Base-by-base conservation (phyloP, 2,329 filamentous ascomycete species). In the Fusarium aywerte region DNA sequence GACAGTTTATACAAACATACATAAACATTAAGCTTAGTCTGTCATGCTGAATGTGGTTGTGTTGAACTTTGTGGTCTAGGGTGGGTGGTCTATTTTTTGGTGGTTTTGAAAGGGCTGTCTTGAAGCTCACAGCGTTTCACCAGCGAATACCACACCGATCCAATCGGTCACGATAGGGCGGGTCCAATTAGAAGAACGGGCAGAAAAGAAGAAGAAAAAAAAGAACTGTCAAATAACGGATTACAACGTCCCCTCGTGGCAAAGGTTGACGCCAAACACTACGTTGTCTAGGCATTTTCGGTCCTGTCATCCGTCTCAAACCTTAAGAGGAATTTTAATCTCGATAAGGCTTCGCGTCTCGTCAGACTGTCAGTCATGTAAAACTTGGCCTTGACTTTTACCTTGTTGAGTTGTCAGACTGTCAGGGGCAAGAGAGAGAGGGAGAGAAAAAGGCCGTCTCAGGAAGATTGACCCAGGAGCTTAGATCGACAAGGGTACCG, bases 41-140 rank as follows among this genome's bases (percentile, higher is more conserved):
- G 13, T 27, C 16, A 35, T 25, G 21, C 49, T 39, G 18, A 12
- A 43, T 6, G 7, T 29, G 10, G 36, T 18, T 5, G n/a, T n/a
- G n/a, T n/a, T n/a, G n/a, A n/a, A n/a, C n/a, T n/a, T n/a, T 6
- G 7, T 29, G 10, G 36, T 18, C 4, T 13, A 50, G 23, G 36
- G 32, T 58, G 27, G 12, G 8, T 18, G 10, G 11, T 23, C 16
- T 7, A n/a, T 7, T n/a, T 42, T 35, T 31, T 56, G 18, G 43
- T 44, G 29, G 58, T 63, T 43, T 48, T n/a, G 36, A 13, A n/a
- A 31, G 27, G n/a, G 20, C 23, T 7, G 11, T 27, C 27, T 15
- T 58, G 58, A 45, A 39, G 38, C 33, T 58, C 38, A 25, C 25
- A 18, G 13, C 16, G 58, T 62, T 58, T 58, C 58, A 58, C 23